A percentile compares a stretch with the other conserved stretches of the same genome.
phyloP scores from a whole-genome alignment of 208 protist genomes.

The Crithidia sp. region DNA sequence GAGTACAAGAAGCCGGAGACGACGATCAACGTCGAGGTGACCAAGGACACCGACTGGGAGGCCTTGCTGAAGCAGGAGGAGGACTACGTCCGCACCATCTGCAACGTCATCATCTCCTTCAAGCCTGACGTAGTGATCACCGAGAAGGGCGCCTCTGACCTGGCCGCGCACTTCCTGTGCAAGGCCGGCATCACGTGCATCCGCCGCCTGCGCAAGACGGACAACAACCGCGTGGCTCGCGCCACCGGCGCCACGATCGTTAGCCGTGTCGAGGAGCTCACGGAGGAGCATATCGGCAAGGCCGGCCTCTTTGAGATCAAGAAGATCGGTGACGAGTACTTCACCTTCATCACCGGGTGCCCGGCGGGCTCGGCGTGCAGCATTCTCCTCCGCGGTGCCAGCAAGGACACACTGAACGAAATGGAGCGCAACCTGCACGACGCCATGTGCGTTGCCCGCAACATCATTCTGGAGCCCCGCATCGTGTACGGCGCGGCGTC shows the following conservation, averaged over 20 bases:
- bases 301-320: constrained; percentile 99
- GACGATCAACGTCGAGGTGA: constrained; percentile 98
- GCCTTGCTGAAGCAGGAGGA: constrained; percentile 98
- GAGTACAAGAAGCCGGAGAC: constrained; percentile 99
- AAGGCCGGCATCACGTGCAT: constrained; percentile 98
- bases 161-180: constrained; percentile 98
- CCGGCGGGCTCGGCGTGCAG: constrained; percentile 98
- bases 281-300: constrained; percentile 97
- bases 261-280: constrained; percentile 97
- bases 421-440: constrained; percentile 99
- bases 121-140: constrained; percentile 99
- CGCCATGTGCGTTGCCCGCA: constrained; percentile 98
- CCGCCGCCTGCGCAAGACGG: constrained; percentile 98
- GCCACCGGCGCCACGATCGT: constrained; percentile 99
- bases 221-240: constrained; percentile 99
- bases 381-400: constrained; percentile 99
- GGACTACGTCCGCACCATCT: constrained; percentile 97
- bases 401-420: constrained; percentile 99
- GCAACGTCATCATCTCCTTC: constrained; percentile 97
- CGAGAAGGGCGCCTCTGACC: constrained; percentile 99
- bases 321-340: constrained; percentile 99
- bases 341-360: constrained; percentile 99
- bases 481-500: constrained; percentile 99
- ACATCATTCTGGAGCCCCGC: constrained; percentile 97
- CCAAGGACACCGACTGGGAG: constrained; percentile 98